Evolutionary conservation across 495 filamentous ascomycete genomes (phyloP).

Genomic region (Delitschia confertaspora): DNA sequence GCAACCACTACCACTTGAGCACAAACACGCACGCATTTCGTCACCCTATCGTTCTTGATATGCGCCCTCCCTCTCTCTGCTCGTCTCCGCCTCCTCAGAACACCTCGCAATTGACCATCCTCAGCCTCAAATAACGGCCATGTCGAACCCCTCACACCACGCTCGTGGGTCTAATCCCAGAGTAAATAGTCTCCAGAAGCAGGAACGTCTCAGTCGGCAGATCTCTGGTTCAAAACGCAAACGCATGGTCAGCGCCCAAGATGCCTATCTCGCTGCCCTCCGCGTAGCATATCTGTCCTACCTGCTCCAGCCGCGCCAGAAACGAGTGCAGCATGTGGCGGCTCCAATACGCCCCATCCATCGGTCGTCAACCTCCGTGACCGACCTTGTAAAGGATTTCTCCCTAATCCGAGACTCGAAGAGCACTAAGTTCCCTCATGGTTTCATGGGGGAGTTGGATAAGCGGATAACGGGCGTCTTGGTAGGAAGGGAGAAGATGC

Average conservation of each 20-base stretch:
- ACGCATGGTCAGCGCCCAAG: conserved; percentile 49
- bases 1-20: not conserved
- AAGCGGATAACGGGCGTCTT: conserved; percentile 59
- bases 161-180: conserved; percentile 22
- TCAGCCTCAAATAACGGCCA: too few relatives aligned
- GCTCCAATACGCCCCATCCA: conserved; percentile 47
- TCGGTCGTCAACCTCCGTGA: conserved; percentile 61
- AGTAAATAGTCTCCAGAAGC: conserved; percentile 48
- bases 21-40: not conserved
- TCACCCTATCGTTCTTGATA: conserved; percentile 2
- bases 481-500: conserved; percentile 60
- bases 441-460: conserved; percentile 61
- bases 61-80: conserved; percentile 7
- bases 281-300: conserved; percentile 88
- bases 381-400: conserved; percentile 67
- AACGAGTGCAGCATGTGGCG: conserved; percentile 71
- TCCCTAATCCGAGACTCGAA: conserved; percentile 64
- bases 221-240: conserved; percentile 42
- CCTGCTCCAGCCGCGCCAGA: conserved; percentile 81
- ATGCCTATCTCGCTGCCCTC: conserved; percentile 83
- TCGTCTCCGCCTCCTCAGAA: not conserved
- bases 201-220: conserved; percentile 43
- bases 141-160: conserved; percentile 15
- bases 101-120: not conserved
- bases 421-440: conserved; percentile 71